phyloP scores from a whole-genome alignment of 345 rosid genomes.

The Citropsis articulata region DNA sequence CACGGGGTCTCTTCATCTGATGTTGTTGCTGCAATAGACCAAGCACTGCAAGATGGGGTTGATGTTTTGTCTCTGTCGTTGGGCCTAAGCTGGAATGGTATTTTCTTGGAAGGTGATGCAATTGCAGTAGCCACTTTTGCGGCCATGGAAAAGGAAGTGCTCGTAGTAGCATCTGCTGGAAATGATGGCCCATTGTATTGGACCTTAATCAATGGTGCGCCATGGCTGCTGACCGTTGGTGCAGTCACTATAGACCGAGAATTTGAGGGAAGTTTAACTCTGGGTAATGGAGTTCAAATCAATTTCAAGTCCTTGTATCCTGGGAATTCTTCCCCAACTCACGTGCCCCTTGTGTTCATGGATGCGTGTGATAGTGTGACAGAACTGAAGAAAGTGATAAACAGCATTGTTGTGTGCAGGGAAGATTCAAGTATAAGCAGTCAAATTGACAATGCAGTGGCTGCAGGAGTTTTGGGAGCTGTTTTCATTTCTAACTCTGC shows the following conservation, averaged over 20 bases:
- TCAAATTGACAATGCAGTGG: constrained; percentile 25
- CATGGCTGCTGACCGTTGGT: constrained; percentile 41
- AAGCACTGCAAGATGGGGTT: constrained; percentile 46
- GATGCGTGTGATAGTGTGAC: constrained; percentile 26
- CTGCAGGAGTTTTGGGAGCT: constrained; percentile 35
- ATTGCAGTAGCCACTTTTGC: constrained; percentile 46
- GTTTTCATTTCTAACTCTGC: constrained; percentile 27
- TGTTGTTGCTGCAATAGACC: constrained; percentile 50
- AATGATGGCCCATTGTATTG: constrained; percentile 33
- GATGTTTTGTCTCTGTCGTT: constrained; percentile 42
- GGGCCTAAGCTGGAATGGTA: constrained; percentile 1
- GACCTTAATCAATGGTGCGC: constrained; percentile 39
- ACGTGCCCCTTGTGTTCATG: constrained; percentile 27
- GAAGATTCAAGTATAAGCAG: constrained; percentile 15
- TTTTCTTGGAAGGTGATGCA: constrained; percentile 27
- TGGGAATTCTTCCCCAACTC: constrained; percentile 23
- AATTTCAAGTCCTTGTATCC: constrained; percentile 31
- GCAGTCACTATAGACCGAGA: constrained; percentile 36
- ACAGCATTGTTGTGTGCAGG: constrained; percentile 35
- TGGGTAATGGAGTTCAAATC: constrained; percentile 29
- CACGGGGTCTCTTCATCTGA: constrained; percentile 35
- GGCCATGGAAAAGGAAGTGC: constrained; percentile 30
- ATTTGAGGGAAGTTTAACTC: constrained; percentile 31
- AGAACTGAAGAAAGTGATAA: constrained; percentile 23
- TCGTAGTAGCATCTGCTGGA: constrained; percentile 50